Percentiles rank a stretch among this genome's conserved stretches.
Evolutionary conservation across 805 yeast genomes (phyloP).

Genomic region (Candida loeiensis): DNA sequence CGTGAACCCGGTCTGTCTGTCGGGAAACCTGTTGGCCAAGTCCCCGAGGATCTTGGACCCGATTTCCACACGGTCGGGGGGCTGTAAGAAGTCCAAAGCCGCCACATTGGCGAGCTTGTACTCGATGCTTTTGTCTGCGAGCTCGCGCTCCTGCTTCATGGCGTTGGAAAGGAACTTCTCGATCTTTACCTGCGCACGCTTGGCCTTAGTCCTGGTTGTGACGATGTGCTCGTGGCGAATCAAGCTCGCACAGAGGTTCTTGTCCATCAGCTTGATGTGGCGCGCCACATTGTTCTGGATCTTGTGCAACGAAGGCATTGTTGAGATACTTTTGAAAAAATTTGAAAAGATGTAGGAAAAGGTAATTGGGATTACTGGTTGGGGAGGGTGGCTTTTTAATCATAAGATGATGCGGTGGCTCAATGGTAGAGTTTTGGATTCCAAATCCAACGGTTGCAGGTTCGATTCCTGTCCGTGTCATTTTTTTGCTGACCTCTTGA

Average conservation of each 20-base stretch:
- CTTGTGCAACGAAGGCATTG: conserved; percentile 41
- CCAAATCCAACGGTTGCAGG: conserved; percentile 85
- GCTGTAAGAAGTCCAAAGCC: conserved; percentile 24
- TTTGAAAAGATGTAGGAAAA: not conserved
- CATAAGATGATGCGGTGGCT: conserved; percentile 62
- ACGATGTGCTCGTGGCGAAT: conserved; percentile 43
- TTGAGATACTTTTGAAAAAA: conserved; percentile 1
- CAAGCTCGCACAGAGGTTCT: conserved; percentile 41
- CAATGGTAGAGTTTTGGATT: conserved; percentile 80
- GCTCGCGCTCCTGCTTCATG: conserved; percentile 23
- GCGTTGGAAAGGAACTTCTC: conserved; percentile 36
- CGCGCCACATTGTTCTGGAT: conserved; percentile 41
- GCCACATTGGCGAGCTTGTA: conserved; percentile 12
- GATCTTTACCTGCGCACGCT: conserved; percentile 39
- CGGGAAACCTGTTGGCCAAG: conserved; percentile 58
- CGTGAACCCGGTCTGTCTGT: conserved; percentile 78
- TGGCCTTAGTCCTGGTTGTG: conserved; percentile 43
- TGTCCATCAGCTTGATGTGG: conserved; percentile 43
- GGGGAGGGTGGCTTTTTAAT: not conserved
- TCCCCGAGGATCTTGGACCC: conserved; percentile 61
- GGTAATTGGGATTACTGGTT: not conserved
- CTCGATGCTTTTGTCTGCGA: conserved; percentile 13
- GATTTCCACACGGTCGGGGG: conserved; percentile 24
- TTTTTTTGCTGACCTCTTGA: conserved; percentile 11
- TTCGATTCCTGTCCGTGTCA: conserved; percentile 85